Percentiles rank a stretch among this genome's conserved stretches.
Conservation (phyloP, 192 early-diverging fungal genomes). For the Gaertneriomyces sp. region DNA sequence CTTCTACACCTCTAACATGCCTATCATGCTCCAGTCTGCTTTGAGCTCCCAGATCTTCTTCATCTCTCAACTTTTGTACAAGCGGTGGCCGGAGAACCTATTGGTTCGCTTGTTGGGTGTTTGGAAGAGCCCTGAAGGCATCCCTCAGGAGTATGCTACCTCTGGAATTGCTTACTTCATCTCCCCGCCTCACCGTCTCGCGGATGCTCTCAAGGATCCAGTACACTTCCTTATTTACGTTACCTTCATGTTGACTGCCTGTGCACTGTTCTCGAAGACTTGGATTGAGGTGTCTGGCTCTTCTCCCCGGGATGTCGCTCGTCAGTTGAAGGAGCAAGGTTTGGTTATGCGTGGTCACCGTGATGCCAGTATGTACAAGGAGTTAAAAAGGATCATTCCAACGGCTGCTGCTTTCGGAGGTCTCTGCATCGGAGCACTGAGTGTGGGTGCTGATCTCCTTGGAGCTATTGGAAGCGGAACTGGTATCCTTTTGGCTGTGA, state of each 20-base stretch:
- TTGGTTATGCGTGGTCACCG: slow-evolving; percentile 92
- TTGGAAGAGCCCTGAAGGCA: slow-evolving; percentile 94
- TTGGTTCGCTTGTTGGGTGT: slow-evolving; percentile 91
- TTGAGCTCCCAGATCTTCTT: slow-evolving; percentile 96
- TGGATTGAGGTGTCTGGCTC: slow-evolving; percentile 99
- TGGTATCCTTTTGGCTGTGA: slow-evolving; percentile 96
- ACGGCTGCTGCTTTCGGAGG: slow-evolving; percentile 97
- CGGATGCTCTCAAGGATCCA: slow-evolving; percentile 83
- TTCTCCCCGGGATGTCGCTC: slow-evolving; percentile 94
- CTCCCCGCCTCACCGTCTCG: slow-evolving; percentile 87
- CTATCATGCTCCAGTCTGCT: slow-evolving; percentile 99
- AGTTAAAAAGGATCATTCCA: slow-evolving; percentile 98
- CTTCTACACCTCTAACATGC: slow-evolving; percentile 99
- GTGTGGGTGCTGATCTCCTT: slow-evolving; percentile 93
- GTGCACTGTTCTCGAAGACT: slow-evolving; percentile 94
- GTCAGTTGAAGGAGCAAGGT: slow-evolving; percentile 96
- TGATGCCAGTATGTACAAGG: slow-evolving; percentile 98
- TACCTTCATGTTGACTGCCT: slow-evolving; percentile 89
- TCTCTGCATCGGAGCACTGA: slow-evolving; percentile 91
- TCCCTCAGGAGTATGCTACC: slow-evolving; percentile 89
- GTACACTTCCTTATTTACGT: slow-evolving; percentile 94
- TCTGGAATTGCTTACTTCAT: slow-evolving; percentile 97
- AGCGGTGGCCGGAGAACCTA: slow-evolving; percentile 95
- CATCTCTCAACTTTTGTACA: slow-evolving; percentile 98
- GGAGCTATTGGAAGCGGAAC: slow-evolving; percentile 98